Base-by-base conservation (phyloP, 148 eudicot species). In the Fallopia convolvulus region DNA sequence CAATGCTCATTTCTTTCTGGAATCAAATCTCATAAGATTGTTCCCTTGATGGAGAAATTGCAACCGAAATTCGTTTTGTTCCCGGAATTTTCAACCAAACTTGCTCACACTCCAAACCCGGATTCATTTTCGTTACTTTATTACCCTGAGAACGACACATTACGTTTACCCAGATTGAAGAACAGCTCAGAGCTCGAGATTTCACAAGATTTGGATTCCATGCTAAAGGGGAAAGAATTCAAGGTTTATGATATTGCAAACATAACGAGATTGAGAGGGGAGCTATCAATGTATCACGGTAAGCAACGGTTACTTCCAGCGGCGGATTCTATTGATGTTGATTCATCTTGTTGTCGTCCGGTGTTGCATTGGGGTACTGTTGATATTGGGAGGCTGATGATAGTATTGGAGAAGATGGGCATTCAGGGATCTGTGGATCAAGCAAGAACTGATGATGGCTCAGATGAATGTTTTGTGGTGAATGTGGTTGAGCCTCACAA, bases 1-100 rank as follows among this genome's bases (percentile, higher is more conserved):
- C 92, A 94, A 55, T 94, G 97, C 76, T 92, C 99, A 44, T 92
- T 94, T 82, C 90, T 87, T 60, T 89, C 96, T 23, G 94, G 97
- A 66, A 82, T 94, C 82, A 94, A 93, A 79, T 78, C 72, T 77
- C 84, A 81, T 70, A 87, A 85, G 80, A 83, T 85, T 79, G 78
- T 74, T 77, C 89, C 89, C 74, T 82, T 92, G 77, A 68, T 95
- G 81, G 81, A 87, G 74, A 84, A 82, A 50, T 76, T 95, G 82
- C 90, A 80, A 47, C 90, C 97, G 30, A 91, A 86, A 74, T 42
- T 75, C 74, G 88, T 88, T 13, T 63, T 95, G 99, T 81, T 92
- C 70, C 99, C 97, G 2, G 90, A 89, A 80, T 72, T 75, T 50
- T 70, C 90, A 79, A 82, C 73, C 75, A 80, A 70, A 21, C 78